These are phyloP conservation scores for Anisogramma anomala DNA, from an alignment of 2,329 filamentous ascomycete genomes.

Conservation along the genomic window DNA sequence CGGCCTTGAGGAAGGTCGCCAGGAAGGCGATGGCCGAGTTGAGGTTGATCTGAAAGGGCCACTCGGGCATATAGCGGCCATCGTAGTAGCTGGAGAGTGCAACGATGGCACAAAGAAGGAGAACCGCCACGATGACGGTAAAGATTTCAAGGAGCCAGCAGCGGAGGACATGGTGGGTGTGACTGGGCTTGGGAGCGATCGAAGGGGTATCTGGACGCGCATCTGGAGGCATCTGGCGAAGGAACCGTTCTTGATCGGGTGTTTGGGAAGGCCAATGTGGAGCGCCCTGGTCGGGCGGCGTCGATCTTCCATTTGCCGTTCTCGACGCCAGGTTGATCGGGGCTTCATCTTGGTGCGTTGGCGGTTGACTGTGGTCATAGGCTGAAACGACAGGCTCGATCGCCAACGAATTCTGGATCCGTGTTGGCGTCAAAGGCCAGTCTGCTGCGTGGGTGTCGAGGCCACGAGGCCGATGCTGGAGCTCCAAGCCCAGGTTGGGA, in stretches of 20 bases:
- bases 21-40: slow-evolving; percentile 17
- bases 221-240: not conserved
- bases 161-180: slow-evolving; percentile 4
- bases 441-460: not conserved
- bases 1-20: slow-evolving; percentile 15
- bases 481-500: slow-evolving; percentile 7
- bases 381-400: not conserved
- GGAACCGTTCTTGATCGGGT: too few relatives aligned
- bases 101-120: slow-evolving; percentile 10
- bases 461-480: slow-evolving; percentile 1
- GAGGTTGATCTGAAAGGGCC: slow-evolving; percentile 18
- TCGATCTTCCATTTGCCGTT: not conserved
- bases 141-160: slow-evolving; percentile 11
- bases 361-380: too few relatives aligned
- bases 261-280: not conserved
- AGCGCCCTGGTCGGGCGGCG: too few relatives aligned
- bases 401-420: not conserved
- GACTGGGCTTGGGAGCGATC: slow-evolving; percentile 1
- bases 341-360: not conserved
- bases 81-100: slow-evolving; percentile 6
- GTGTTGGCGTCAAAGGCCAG: not conserved
- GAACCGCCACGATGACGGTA: slow-evolving; percentile 5
- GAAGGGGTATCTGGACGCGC: not conserved
- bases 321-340: not conserved
- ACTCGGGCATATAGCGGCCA: slow-evolving; percentile 13